These are phyloP conservation scores for Fistulinella staudtii DNA, from an alignment of 1,284 basidiomycete species.

Conservation along the genomic window DNA sequence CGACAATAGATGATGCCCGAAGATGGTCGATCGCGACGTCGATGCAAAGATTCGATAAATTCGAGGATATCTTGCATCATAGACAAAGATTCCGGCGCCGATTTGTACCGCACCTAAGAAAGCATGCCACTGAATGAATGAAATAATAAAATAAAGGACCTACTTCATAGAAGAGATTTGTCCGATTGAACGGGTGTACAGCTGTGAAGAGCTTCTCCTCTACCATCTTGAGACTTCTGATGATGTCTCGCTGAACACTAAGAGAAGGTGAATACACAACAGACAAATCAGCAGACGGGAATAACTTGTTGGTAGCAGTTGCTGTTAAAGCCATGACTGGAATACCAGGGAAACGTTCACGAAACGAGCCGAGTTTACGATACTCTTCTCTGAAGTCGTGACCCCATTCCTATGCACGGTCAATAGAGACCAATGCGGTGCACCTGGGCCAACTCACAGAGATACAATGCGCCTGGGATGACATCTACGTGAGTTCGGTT, in stretches of 20 bases:
- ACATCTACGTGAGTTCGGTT: constrained; percentile 3
- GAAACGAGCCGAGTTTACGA: constrained; percentile 65
- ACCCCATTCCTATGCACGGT: constrained; percentile 71
- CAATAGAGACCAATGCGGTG: not conserved
- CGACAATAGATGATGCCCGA: constrained; percentile 84
- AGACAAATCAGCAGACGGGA: not conserved
- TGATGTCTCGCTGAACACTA: constrained; percentile 72
- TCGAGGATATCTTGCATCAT: constrained; percentile 64
- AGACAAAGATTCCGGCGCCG: constrained; percentile 43
- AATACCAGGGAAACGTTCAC: constrained; percentile 61
- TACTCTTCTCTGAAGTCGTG: constrained; percentile 77
- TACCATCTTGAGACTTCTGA: constrained; percentile 59
- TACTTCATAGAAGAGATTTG: constrained; percentile 81
- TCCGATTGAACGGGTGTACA: constrained; percentile 75
- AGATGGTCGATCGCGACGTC: constrained; percentile 54
- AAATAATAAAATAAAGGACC: not conserved
- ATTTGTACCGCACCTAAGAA: constrained; percentile 57
- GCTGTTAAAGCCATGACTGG: constrained; percentile 86
- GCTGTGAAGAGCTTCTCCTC: constrained; percentile 55
- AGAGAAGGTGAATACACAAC: not conserved
- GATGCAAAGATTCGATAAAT: constrained; percentile 61
- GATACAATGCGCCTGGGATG: constrained; percentile 75
- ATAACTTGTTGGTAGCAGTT: constrained; percentile 63
- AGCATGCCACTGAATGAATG: not conserved
- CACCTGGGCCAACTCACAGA: constrained; percentile 45